These are phyloP conservation scores for Anthracocystis panici-leucophaei DNA, from an alignment of 1,284 basidiomycete species.

Conservation along the genomic window DNA sequence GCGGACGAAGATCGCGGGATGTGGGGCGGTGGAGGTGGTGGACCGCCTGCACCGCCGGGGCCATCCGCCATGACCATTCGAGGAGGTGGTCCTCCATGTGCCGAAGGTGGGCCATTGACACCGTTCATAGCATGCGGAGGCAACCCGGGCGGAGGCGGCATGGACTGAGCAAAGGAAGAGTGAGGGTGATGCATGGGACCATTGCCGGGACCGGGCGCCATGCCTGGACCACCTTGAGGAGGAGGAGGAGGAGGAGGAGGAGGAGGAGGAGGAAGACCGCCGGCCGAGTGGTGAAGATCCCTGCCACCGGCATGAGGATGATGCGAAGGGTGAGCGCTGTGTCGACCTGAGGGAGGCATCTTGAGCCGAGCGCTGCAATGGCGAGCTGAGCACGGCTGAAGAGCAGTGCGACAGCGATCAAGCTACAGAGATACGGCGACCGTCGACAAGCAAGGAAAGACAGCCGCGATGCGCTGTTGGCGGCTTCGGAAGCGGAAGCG, in stretches of 20 bases:
- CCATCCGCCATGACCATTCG: constrained; percentile 49
- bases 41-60: constrained; percentile 31
- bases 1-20: constrained; percentile 51
- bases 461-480: neutral
- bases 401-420: constrained; percentile 3
- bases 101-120: constrained; percentile 35
- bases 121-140: constrained; percentile 52
- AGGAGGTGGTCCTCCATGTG: constrained; percentile 33
- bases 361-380: neutral
- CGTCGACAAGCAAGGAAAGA: neutral
- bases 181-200: constrained; percentile 50
- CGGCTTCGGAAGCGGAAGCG: neutral
- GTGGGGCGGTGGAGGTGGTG: constrained; percentile 42
- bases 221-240: constrained; percentile 36
- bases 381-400: constrained; percentile 10
- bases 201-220: constrained; percentile 33
- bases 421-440: neutral
- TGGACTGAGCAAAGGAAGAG: constrained; percentile 45
- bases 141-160: constrained; percentile 48
- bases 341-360: constrained; percentile 49
- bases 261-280: constrained; percentile 38
- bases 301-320: constrained; percentile 41
- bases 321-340: constrained; percentile 42
- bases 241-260: constrained; percentile 38
- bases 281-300: constrained; percentile 29